These are phyloP conservation scores for Colletotrichum cuscutae DNA, from an alignment of 2,329 filamentous ascomycete species.

Conservation along the genomic window DNA sequence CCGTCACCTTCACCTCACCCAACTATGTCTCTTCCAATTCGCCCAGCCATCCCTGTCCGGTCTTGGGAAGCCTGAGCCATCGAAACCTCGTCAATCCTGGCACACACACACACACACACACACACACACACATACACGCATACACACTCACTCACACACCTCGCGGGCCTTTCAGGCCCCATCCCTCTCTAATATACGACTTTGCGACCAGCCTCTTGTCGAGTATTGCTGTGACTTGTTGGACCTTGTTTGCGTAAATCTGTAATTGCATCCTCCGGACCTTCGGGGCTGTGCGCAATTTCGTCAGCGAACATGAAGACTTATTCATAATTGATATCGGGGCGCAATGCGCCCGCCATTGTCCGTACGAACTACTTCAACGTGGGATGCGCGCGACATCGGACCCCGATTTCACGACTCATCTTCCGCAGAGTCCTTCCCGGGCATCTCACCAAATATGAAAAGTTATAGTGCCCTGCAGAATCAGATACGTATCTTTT, in stretches of 20 bases:
- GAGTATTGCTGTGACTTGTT: not conserved
- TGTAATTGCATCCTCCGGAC: not conserved
- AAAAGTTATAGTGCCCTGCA: not conserved
- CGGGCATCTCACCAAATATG: not conserved
- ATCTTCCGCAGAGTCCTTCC: not conserved
- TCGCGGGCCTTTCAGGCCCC: not conserved
- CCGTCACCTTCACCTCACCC: slow-evolving; percentile 6
- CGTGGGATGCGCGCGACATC: slow-evolving; percentile 6
- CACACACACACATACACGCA: not conserved
- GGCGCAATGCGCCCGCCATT: not conserved
- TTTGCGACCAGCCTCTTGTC: not conserved
- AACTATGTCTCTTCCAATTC: slow-evolving; percentile 15
- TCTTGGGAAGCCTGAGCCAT: slow-evolving; percentile 16
- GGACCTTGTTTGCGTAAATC: not conserved
- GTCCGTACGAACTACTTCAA: not conserved
- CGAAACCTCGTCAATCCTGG: slow-evolving; percentile 32
- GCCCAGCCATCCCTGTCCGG: slow-evolving; percentile 44
- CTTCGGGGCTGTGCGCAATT: not conserved
- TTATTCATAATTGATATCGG: not conserved
- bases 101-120: not conserved
- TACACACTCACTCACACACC: too few relatives aligned
- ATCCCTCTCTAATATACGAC: not conserved
- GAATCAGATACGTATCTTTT: slow-evolving; percentile 3
- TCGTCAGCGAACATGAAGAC: not conserved
- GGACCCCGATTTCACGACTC: slow-evolving; percentile 22